phyloP scores from a whole-genome alignment of 805 yeast species.

The Wickerhamiella azymoides region DNA sequence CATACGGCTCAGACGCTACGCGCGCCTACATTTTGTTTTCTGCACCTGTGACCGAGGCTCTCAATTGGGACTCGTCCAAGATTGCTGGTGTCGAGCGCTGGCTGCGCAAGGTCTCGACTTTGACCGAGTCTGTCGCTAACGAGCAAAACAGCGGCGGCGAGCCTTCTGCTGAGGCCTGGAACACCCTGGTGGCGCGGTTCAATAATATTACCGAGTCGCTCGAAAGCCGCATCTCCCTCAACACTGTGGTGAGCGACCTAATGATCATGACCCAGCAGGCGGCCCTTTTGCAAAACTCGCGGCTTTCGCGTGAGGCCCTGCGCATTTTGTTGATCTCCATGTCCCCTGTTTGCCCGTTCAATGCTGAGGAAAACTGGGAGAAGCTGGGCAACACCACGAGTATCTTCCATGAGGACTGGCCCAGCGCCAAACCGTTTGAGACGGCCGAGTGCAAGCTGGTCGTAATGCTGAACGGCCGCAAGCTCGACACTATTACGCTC shows the following conservation, averaged over 20 bases:
- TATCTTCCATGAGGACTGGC: constrained; percentile 53
- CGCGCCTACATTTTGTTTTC: constrained; percentile 87
- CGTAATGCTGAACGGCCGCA: constrained; percentile 63
- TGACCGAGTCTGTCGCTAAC: not conserved
- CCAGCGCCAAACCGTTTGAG: constrained; percentile 31
- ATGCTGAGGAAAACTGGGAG: constrained; percentile 75
- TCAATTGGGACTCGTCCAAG: constrained; percentile 82
- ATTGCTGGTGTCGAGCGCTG: constrained; percentile 83
- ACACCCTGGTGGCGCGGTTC: constrained; percentile 37
- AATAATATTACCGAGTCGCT: constrained; percentile 46
- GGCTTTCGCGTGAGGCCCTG: constrained; percentile 22
- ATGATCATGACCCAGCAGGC: constrained; percentile 59
- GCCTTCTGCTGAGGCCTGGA: constrained; percentile 40
- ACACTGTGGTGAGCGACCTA: constrained; percentile 77
- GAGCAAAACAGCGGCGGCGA: not conserved
- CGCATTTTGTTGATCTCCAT: constrained; percentile 45
- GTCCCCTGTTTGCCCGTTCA: constrained; percentile 71
- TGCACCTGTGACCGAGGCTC: constrained; percentile 70
- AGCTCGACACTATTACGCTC: constrained; percentile 4
- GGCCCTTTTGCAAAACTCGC: constrained; percentile 28
- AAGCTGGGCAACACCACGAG: constrained; percentile 22
- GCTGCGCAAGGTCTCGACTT: constrained; percentile 44
- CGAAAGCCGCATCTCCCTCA: constrained; percentile 45
- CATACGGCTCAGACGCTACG: constrained; percentile 86
- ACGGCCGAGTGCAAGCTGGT: constrained; percentile 35